These are phyloP conservation scores for Tylopilus sp. DNA, from an alignment of 768 basidiomycete genomes.

Conservation along the genomic window DNA sequence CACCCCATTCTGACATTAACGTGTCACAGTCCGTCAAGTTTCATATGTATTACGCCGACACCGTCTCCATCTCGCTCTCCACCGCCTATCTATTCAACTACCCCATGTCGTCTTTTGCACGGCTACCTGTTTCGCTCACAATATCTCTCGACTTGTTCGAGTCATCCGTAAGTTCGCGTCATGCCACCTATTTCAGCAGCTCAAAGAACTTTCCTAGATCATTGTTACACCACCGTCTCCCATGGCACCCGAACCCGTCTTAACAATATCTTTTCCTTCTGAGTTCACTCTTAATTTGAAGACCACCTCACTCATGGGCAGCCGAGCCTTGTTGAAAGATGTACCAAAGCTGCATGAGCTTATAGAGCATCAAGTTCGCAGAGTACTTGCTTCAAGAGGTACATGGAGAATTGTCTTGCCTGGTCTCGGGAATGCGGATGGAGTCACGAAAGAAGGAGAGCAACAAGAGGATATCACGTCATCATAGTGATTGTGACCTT, in stretches of 20 bases:
- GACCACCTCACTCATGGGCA: constrained; percentile 90
- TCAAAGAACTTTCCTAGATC: constrained; percentile 41
- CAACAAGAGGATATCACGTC: constrained; percentile 1
- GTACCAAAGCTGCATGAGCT: constrained; percentile 97
- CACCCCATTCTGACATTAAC: constrained; percentile 12
- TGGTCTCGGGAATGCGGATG: constrained; percentile 43
- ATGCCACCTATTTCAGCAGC: not conserved
- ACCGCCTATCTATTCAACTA: constrained; percentile 85
- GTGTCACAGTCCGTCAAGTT: constrained; percentile 70
- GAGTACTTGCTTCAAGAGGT: constrained; percentile 53
- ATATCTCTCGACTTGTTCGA: constrained; percentile 75
- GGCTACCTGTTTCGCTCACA: constrained; percentile 77
- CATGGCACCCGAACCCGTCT: constrained; percentile 49
- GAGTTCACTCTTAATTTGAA: constrained; percentile 85
- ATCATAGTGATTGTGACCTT: not conserved
- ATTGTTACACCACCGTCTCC: constrained; percentile 58
- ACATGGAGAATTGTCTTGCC: constrained; percentile 70
- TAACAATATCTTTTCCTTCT: constrained; percentile 75
- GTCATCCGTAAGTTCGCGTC: constrained; percentile 47
- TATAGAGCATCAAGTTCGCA: constrained; percentile 79
- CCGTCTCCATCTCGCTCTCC: constrained; percentile 76
- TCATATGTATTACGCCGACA: constrained; percentile 81
- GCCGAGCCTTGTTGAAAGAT: constrained; percentile 95
- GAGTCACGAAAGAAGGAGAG: constrained; percentile 30
- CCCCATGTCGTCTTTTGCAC: constrained; percentile 77